Base-by-base conservation (phyloP, 1,284 basidiomycete species). In the Ceratobasidium papillatum region DNA sequence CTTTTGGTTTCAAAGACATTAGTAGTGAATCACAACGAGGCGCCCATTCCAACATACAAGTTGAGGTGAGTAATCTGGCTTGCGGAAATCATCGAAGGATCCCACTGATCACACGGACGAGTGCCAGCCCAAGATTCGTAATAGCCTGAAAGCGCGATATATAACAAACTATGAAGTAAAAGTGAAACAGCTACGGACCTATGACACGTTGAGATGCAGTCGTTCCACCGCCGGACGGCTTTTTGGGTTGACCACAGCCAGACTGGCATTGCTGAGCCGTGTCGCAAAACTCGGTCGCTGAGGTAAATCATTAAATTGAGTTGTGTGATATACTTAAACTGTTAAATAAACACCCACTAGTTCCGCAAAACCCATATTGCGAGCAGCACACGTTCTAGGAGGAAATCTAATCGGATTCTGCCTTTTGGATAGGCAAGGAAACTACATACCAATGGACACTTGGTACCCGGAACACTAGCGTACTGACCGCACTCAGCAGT, bases 301-400 rank as follows among this genome's bases (percentile, higher is more conserved):
- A 47, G 19, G 45, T 17, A 47, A 47, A n/a, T n/a, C n/a, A n/a
- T n/a, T n/a, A n/a, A n/a, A 17, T 38, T 22, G 3, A 38, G 30
- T 36, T 8, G 11, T n/a, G 32, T 11, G 22, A 27, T 36, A 12
- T 36, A 43, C 59, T 5, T 43, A n/a, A n/a, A n/a, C n/a, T n/a
- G n/a, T n/a, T n/a, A n/a, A n/a, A n/a, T n/a, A n/a, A n/a, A n/a
- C n/a, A n/a, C n/a, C n/a, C n/a, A 62, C 59, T 62, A 14, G 59
- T 62, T 62, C 59, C 59, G 27, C 59, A 62, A 43, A 62, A 62
- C 12, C 59, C 59, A 36, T 62, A 62, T 45, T 62, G 59, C 14
- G 59, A 62, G 38, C 59, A 62, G 38, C 59, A 62, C 9, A 62
- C 59, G 22, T 62, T 62, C 59, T 62, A 36, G 12, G 36, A n/a